Conservation (phyloP, 179 eudicot genomes). For the Silene coronaria region DNA sequence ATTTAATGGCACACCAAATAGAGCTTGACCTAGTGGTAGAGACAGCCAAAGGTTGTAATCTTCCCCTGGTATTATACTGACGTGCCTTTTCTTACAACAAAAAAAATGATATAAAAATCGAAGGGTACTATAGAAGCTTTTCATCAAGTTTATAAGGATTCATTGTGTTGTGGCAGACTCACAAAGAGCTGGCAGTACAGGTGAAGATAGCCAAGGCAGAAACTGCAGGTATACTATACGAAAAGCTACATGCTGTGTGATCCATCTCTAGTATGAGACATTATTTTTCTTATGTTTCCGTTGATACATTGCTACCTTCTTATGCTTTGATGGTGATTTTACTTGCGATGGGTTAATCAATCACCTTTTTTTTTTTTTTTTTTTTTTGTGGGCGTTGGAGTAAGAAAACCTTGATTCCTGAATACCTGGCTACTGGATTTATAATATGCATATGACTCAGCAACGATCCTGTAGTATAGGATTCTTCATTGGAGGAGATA, state of each 20-base stretch:
- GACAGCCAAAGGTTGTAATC: background rate
- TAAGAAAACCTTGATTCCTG: conserved; percentile 1
- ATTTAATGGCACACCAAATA: background rate
- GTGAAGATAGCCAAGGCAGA: conserved; percentile 80
- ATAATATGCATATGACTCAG: background rate
- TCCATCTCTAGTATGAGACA: background rate
- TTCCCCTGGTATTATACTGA: too few species aligned
- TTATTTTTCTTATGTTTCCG: background rate
- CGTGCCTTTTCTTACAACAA: background rate
- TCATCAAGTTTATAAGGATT: conserved; percentile 15
- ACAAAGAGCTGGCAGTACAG: conserved; percentile 49
- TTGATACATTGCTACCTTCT: background rate
- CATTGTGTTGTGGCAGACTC: conserved; percentile 41
- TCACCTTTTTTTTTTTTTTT: background rate
- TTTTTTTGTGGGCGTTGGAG: background rate
- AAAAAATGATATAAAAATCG: background rate
- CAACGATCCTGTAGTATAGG: background rate
- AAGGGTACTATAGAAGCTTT: background rate
- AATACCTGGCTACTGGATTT: background rate
- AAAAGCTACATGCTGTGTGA: background rate
- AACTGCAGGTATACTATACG: conserved; percentile 57
- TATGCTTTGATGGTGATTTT: background rate
- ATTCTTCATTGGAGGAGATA: background rate
- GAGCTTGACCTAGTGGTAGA: background rate
- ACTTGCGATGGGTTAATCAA: background rate